These are phyloP conservation scores for Peziza echinospora DNA, from an alignment of 495 filamentous ascomycete species.

Conservation along the genomic window DNA sequence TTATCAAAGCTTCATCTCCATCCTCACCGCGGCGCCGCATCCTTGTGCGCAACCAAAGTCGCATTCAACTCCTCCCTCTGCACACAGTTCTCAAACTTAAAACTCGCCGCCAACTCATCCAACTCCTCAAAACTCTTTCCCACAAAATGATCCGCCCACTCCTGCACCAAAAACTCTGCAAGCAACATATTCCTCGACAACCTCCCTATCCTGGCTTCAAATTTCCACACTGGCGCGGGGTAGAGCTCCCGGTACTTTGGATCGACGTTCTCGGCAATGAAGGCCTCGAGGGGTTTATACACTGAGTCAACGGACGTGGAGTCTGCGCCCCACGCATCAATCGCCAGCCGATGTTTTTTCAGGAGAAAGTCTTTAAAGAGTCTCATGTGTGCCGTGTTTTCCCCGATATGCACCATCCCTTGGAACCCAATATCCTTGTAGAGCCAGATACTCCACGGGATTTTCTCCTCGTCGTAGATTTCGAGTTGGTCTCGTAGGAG, in stretches of 20 bases:
- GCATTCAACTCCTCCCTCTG: conserved; percentile 34
- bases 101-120: conserved; percentile 34
- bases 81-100: conserved; percentile 35
- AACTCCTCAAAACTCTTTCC: conserved; percentile 32
- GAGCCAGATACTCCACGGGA: conserved; percentile 41
- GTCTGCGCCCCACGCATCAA: conserved; percentile 35
- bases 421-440: conserved; percentile 46
- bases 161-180: conserved; percentile 29
- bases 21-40: neutral
- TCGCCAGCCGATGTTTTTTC: conserved; percentile 31
- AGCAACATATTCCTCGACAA: conserved; percentile 32
- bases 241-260: conserved; percentile 23
- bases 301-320: conserved; percentile 16
- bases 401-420: conserved; percentile 33
- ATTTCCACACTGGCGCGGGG: conserved; percentile 31
- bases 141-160: conserved; percentile 36
- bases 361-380: conserved; percentile 30
- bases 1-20: no score
- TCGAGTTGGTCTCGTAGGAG: conserved; percentile 34
- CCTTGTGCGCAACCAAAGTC: conserved; percentile 22
- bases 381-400: conserved; percentile 29
- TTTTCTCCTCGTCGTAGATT: conserved; percentile 34
- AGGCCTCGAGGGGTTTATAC: conserved; percentile 17
- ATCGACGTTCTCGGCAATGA: conserved; percentile 13
- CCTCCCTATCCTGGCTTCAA: conserved; percentile 33